phyloP scores from a whole-genome alignment of 805 yeast genomes.

The Saturnispora serradocipensis region DNA sequence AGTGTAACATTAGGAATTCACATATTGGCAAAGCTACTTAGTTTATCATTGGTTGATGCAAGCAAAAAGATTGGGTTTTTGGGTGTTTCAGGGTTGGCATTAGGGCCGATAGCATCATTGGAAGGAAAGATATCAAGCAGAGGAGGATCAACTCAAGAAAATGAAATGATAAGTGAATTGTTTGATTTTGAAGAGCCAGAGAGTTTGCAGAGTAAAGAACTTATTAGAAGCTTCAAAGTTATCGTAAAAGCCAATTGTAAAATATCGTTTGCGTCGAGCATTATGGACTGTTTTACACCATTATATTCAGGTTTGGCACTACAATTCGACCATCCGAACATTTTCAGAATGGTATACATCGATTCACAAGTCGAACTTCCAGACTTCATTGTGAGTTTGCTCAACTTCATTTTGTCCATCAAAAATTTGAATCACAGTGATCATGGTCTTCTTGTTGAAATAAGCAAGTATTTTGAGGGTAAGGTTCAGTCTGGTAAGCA shows the following conservation, averaged over 20 bases:
- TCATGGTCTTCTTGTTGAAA: constrained; percentile 37
- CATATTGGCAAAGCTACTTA: constrained; percentile 34
- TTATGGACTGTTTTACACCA: constrained; percentile 88
- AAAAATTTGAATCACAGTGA: constrained; percentile 25
- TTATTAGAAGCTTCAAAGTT: constrained; percentile 54
- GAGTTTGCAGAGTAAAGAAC: constrained; percentile 59
- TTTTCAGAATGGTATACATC: constrained; percentile 74
- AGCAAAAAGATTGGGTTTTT: constrained; percentile 57
- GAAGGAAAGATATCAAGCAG: constrained; percentile 71
- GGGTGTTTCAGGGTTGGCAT: constrained; percentile 86
- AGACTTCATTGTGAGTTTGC: constrained; percentile 32
- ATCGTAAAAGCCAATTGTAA: constrained; percentile 71
- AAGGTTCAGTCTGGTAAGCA: constrained; percentile 72
- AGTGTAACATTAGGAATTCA: constrained; percentile 87
- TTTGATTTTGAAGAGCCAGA: constrained; percentile 79
- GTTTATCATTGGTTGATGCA: constrained; percentile 51
- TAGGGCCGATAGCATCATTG: constrained; percentile 84
- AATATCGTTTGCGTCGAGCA: constrained; percentile 71
- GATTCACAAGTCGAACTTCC: constrained; percentile 36
- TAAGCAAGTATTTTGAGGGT: constrained; percentile 70
- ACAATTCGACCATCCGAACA: constrained; percentile 78
- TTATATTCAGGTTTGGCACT: constrained; percentile 78
- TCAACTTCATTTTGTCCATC: constrained; percentile 18
- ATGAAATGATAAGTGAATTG: constrained; percentile 73
- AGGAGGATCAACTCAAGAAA: constrained; percentile 69